These are phyloP conservation scores for Lobosporangium transversale DNA, from an alignment of 192 early-diverging fungal genomes.

Conservation along the genomic window DNA sequence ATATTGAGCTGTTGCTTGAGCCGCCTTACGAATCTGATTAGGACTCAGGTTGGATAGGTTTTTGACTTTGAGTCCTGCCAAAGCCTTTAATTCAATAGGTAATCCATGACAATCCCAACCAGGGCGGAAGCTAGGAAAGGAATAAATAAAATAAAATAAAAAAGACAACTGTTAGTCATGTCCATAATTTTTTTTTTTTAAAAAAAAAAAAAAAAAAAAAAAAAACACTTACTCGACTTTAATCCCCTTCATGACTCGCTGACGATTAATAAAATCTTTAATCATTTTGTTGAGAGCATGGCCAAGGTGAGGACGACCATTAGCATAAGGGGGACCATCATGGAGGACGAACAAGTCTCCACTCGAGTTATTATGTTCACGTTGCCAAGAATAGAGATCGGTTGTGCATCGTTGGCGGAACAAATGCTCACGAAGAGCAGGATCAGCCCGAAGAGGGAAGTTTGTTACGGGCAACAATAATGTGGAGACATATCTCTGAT, in stretches of 20 bases:
- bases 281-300: conserved; percentile 85
- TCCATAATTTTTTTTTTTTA: not conserved
- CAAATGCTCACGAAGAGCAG: conserved; percentile 65
- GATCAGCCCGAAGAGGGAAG: conserved; percentile 75
- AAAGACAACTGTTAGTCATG: not conserved
- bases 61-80: conserved; percentile 65
- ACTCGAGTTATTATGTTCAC: conserved; percentile 66
- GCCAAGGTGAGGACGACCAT: conserved; percentile 76
- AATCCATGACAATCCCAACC: conserved; percentile 87
- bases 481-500: conserved; percentile 61
- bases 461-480: conserved; percentile 73
- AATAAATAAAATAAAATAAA: not conserved
- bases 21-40: conserved; percentile 57
- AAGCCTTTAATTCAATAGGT: conserved; percentile 83
- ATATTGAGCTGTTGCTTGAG: conserved; percentile 67
- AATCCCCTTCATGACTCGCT: conserved; percentile 75
- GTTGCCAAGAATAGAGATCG: conserved; percentile 79
- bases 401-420: conserved; percentile 71
- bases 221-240: conserved; percentile 74
- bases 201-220: not conserved
- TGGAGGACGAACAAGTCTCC: conserved; percentile 76
- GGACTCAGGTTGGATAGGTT: conserved; percentile 52
- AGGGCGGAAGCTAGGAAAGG: conserved; percentile 74
- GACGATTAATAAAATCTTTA: conserved; percentile 84
- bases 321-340: conserved; percentile 86